Percentiles rank a stretch among this genome's conserved stretches.
Conservation (phyloP, 768 basidiomycete genomes). For the Rhizopogon vesiculosus region DNA sequence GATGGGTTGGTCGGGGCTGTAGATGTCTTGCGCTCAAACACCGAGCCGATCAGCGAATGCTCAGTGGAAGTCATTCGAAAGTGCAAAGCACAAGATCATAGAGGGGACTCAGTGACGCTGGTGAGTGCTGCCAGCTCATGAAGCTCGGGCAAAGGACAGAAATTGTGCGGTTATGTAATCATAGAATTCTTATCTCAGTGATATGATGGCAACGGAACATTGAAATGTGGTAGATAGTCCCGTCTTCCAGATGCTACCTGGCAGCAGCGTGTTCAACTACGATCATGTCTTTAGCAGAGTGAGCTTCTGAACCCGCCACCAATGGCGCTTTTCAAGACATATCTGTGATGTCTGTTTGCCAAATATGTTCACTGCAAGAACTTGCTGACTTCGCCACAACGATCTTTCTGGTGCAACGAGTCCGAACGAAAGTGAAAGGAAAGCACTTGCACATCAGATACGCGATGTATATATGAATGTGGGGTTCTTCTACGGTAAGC, state of each 20-base stretch:
- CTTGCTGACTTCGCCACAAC: conserved; percentile 21
- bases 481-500: conserved; percentile 79
- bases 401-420: conserved; percentile 39
- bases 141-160: conserved; percentile 1
- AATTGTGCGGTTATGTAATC: conserved; percentile 7
- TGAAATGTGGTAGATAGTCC: too few species aligned
- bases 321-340: conserved; percentile 18
- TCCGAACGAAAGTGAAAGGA: conserved; percentile 33
- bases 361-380: not conserved
- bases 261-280: not conserved
- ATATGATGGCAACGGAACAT: too few species aligned
- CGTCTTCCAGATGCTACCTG: too few species aligned
- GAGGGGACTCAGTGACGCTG: not conserved
- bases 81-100: not conserved
- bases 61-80: conserved; percentile 19
- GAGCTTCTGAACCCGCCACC: conserved; percentile 6
- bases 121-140: not conserved
- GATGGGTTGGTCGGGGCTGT: conserved; percentile 19
- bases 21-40: conserved; percentile 37
- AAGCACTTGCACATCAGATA: conserved; percentile 50
- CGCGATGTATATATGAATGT: conserved; percentile 75
- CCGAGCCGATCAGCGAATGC: conserved; percentile 36
- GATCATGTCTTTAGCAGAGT: conserved; percentile 17
- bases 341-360: conserved; percentile 19
- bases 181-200: not conserved